Conservation (phyloP, 352 stramenopile genomes). For the Halophytophthora polymorphica region DNA sequence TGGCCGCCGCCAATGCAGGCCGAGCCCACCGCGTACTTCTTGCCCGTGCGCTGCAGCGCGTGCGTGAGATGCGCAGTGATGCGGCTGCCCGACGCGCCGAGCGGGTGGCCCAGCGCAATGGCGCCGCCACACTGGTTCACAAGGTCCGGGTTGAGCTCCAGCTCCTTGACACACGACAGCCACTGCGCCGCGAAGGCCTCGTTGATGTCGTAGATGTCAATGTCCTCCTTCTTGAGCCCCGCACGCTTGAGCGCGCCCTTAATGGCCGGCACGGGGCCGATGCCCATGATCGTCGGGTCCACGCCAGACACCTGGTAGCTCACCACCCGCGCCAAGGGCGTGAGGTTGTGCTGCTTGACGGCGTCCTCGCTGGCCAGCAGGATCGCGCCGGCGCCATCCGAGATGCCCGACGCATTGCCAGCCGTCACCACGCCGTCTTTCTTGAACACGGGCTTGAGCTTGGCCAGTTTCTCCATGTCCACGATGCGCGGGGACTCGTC, state of each 20-base stretch:
- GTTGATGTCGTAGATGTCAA: constrained; percentile 98
- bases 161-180: constrained; percentile 94
- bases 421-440: constrained; percentile 97
- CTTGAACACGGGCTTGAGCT: constrained; percentile 96
- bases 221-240: constrained; percentile 89
- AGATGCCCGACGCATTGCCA: constrained; percentile 95
- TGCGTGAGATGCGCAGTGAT: constrained; percentile 92
- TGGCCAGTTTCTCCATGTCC: constrained; percentile 84
- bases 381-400: constrained; percentile 94
- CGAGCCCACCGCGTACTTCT: constrained; percentile 94
- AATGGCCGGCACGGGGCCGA: constrained; percentile 96
- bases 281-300: constrained; percentile 97
- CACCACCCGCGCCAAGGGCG: constrained; percentile 91
- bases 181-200: constrained; percentile 98
- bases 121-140: constrained; percentile 94
- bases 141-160: constrained; percentile 93
- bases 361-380: constrained; percentile 94
- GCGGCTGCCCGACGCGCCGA: constrained; percentile 92
- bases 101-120: constrained; percentile 96
- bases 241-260: constrained; percentile 86
- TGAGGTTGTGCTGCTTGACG: constrained; percentile 91
- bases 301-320: constrained; percentile 92
- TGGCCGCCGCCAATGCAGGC: constrained; percentile 98
- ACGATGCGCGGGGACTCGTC: constrained; percentile 81
- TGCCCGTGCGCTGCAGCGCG: constrained; percentile 75